phyloP scores from a whole-genome alignment of 495 filamentous ascomycete genomes.

The Viridothelium virens region DNA sequence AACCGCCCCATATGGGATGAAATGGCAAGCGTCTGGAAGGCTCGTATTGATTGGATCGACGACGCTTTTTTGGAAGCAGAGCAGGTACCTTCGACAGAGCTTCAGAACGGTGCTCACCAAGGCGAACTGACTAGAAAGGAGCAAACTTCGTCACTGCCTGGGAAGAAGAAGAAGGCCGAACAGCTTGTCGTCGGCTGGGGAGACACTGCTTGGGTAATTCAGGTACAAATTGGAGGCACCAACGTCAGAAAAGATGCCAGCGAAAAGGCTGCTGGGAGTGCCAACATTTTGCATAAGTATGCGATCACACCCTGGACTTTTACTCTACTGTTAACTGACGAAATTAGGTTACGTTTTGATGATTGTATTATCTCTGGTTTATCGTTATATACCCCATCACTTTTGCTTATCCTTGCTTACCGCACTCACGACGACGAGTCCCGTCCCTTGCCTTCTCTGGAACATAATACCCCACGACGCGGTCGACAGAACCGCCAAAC shows the following conservation, averaged over 20 bases:
- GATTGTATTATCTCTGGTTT: slow-evolving; percentile 97
- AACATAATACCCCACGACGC: slow-evolving; percentile 45
- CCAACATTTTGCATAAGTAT: slow-evolving; percentile 85
- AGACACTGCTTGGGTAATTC: slow-evolving; percentile 88
- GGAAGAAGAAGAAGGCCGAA: slow-evolving; percentile 48
- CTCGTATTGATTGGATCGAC: slow-evolving; percentile 84
- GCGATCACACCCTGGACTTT: slow-evolving; percentile 33
- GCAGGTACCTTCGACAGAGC: neutral
- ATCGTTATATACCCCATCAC: slow-evolving; percentile 87
- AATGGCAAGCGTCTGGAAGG: slow-evolving; percentile 91
- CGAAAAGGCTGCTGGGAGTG: slow-evolving; percentile 65
- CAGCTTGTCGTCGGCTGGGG: slow-evolving; percentile 92
- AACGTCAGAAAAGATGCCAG: slow-evolving; percentile 61
- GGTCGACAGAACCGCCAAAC: slow-evolving; percentile 60
- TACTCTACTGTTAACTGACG: slow-evolving; percentile 2
- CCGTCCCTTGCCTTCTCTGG: slow-evolving; percentile 40
- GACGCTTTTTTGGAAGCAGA: slow-evolving; percentile 61
- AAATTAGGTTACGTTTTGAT: slow-evolving; percentile 62
- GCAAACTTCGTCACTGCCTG: slow-evolving; percentile 16
- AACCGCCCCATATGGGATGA: slow-evolving; percentile 79
- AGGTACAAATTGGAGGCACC: slow-evolving; percentile 71
- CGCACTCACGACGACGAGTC: slow-evolving; percentile 62
- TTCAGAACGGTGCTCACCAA: slow-evolving; percentile 12
- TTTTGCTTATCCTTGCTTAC: slow-evolving; percentile 85
- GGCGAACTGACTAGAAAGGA: slow-evolving; percentile 12